Base-by-base conservation (phyloP, 306 rosid genomes). In the Vachellia collinsii region DNA sequence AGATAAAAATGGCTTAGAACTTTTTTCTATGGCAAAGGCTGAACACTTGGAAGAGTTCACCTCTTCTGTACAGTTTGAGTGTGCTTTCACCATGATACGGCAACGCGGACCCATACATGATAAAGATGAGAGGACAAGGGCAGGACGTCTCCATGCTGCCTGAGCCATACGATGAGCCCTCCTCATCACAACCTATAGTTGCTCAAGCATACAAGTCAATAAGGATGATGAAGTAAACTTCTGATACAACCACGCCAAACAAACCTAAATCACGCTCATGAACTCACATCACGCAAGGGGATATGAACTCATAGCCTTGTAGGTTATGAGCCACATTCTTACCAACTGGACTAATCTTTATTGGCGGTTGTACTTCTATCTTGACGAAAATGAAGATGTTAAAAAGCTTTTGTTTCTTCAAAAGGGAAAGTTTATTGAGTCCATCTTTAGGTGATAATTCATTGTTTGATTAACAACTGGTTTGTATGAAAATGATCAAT, bases 111-210 rank as follows among this genome's bases (percentile, higher is more conserved):
- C 99, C 65, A 93, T 90, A 89, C 97, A 95, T 51, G 97, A 91
- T 98, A 94, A 95, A 64, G 99, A 89, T 16, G 98, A 86, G 64
- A 95, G 69, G 73, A 64, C 76, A 72, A 95, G 93, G 48, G 79
- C 77, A 76, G 97, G 98, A 65, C 93, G 97, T 34, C 88, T 77
- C 98, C 99, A 95, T 78, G 99, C 99, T 80, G 99, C 98, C 84
- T 82, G 94, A 81, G 98, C 99, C 96, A 95, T 88, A 87, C 93
- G 91, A 85, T 90, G 94, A 16, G 98, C 98, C 87, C 93, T 95
- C 89, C 79, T 93, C 97, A 95, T 90, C 78, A 90, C 98, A 56
- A 93, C 98, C 99, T 95, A 5, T 25, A 25, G 80, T 85, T 42
- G 72, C 69, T 37, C 44, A 74, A 72, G 48, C 36, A 17, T 23